Percentiles rank a stretch among this genome's conserved stretches.
Conservation (phyloP, 306 rosid genomes). For the Casuarina equisetifolia region DNA sequence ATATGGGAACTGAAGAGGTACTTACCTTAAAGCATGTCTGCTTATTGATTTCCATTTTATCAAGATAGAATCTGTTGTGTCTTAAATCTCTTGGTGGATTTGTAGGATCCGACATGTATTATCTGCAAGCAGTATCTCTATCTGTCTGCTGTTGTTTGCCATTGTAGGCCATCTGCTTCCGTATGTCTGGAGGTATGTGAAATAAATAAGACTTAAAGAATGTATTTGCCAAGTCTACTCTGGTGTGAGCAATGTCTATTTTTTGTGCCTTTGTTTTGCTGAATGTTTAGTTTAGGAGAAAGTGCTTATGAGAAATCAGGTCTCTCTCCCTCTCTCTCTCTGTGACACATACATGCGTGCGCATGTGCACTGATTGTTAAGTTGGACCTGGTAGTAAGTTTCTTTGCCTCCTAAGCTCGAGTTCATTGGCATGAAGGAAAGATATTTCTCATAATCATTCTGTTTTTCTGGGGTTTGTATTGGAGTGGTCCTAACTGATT, state of each 20-base stretch:
- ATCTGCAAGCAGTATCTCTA: slow-evolving; percentile 94
- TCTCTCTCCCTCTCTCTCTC: neutral
- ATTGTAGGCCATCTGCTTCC: slow-evolving; percentile 75
- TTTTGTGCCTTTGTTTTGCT: slow-evolving; percentile 11
- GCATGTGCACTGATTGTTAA: neutral
- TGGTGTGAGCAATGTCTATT: neutral
- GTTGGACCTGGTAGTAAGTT: neutral
- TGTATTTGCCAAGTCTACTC: slow-evolving; percentile 18
- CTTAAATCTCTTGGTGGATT: slow-evolving; percentile 26
- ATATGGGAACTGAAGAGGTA: slow-evolving; percentile 94
- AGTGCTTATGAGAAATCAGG: neutral
- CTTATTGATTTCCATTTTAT: slow-evolving; percentile 5
- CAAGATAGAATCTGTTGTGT: slow-evolving; percentile 20
- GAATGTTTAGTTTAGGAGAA: slow-evolving; percentile 20
- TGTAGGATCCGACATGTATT: slow-evolving; percentile 85
- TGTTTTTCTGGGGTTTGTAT: neutral
- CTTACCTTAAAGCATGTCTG: neutral
- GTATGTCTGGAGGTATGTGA: slow-evolving; percentile 87
- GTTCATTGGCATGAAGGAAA: neutral
- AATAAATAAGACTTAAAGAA: slow-evolving; percentile 16
- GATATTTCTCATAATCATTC: neutral
- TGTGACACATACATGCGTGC: too few species aligned
- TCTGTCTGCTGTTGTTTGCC: slow-evolving; percentile 87
- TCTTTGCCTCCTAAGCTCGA: neutral
- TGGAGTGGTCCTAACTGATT: neutral